Evolutionary conservation across 225 moss, liverwort and hornwort species (phyloP).

Genomic region (Thuidium tamariscinum): DNA sequence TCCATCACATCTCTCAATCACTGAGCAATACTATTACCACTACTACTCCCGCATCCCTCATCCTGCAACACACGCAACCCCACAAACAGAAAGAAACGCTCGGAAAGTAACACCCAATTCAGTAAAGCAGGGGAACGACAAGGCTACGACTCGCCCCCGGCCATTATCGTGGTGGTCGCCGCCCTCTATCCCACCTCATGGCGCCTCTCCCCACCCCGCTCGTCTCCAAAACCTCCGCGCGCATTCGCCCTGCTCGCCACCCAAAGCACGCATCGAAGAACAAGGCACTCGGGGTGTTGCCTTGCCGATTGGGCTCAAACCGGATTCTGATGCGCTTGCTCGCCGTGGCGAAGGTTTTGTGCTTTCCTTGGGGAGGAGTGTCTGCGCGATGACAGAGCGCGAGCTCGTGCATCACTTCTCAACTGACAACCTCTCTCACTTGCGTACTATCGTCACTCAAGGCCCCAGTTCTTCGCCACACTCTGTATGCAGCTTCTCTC

Average conservation of each 20-base stretch:
- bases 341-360: neutral
- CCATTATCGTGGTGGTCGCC: slow-evolving; percentile 5
- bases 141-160: neutral
- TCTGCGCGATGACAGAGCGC: slow-evolving; percentile 3
- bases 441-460: slow-evolving; percentile 14
- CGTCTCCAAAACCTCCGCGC: neutral
- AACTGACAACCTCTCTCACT: slow-evolving; percentile 5
- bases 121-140: neutral
- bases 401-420: slow-evolving; percentile 20
- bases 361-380: neutral
- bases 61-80: neutral
- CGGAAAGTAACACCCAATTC: neutral
- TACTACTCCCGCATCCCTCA: neutral
- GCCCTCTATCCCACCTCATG: slow-evolving; percentile 24
- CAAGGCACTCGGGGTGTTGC: neutral
- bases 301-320: neutral
- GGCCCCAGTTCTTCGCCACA: neutral
- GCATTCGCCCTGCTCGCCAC: neutral
- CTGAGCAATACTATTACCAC: neutral
- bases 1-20: slow-evolving; percentile 27
- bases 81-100: neutral
- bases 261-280: neutral
- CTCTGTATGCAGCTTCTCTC: neutral
- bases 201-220: neutral
- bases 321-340: neutral